A percentile compares a stretch with the other conserved stretches of the same genome.
Evolutionary conservation across 1,284 basidiomycete species (phyloP).

Genomic region (Leccinum pseudoinsigne): DNA sequence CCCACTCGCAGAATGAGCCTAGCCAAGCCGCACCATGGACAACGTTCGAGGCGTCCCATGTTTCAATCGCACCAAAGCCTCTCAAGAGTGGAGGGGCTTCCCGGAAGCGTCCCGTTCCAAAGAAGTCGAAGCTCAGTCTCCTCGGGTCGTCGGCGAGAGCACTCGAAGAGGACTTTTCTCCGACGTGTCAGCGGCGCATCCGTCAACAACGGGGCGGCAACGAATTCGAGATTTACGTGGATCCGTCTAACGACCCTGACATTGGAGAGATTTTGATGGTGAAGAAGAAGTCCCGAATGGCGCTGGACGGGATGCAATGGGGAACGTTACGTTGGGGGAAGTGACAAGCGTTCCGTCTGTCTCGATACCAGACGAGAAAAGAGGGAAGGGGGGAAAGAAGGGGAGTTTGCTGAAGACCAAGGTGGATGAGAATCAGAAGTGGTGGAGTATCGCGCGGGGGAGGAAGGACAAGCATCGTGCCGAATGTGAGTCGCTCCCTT

Average conservation of each 20-base stretch:
- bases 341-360: conserved; percentile 56
- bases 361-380: conserved; percentile 34
- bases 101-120: conserved; percentile 65
- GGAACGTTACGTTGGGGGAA: conserved; percentile 43
- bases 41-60: conserved; percentile 28
- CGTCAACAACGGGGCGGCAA: conserved; percentile 41
- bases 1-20: conserved; percentile 42
- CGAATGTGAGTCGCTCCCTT: conserved; percentile 40
- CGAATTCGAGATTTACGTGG: conserved; percentile 74
- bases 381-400: conserved; percentile 27
- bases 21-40: conserved; percentile 37
- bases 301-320: conserved; percentile 64
- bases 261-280: conserved; percentile 70
- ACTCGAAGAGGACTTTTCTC: conserved; percentile 53
- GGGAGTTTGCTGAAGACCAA: conserved; percentile 37
- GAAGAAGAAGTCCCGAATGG: conserved; percentile 72
- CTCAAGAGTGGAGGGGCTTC: conserved; percentile 29
- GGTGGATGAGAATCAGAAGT: conserved; percentile 63
- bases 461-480: conserved; percentile 41
- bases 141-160: conserved; percentile 42
- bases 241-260: conserved; percentile 62
- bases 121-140: conserved; percentile 67
- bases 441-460: conserved; percentile 77
- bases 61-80: conserved; percentile 34
- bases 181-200: conserved; percentile 53